Conservation (phyloP, 805 yeast species). For the Hanseniaspora guilliermondii region DNA sequence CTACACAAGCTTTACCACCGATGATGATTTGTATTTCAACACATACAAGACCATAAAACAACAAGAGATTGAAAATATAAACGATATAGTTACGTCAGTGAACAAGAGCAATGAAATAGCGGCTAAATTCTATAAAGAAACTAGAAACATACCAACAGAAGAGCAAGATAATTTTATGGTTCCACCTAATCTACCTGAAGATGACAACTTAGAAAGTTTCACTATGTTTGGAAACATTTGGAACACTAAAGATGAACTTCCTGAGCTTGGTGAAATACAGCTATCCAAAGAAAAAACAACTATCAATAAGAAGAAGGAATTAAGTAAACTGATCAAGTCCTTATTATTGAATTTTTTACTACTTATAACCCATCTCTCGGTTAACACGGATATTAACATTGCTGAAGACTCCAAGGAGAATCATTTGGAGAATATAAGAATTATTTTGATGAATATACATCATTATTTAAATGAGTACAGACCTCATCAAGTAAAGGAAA, state of each 20-base stretch:
- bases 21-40: constrained; percentile 14
- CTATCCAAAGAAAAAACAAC: constrained; percentile 50
- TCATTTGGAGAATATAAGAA: constrained; percentile 67
- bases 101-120: constrained; percentile 14
- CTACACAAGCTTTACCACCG: constrained; percentile 55
- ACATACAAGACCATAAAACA: constrained; percentile 18
- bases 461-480: constrained; percentile 84
- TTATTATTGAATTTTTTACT: constrained; percentile 70
- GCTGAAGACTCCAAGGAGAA: constrained; percentile 31
- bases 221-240: constrained; percentile 84
- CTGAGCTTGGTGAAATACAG: constrained; percentile 64
- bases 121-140: constrained; percentile 16
- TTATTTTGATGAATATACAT: constrained; percentile 76
- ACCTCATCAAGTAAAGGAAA: constrained; percentile 90
- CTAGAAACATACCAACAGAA: constrained; percentile 16
- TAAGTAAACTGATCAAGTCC: constrained; percentile 69
- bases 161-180: constrained; percentile 21
- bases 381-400: constrained; percentile 40
- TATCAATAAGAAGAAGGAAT: constrained; percentile 47
- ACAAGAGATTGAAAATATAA: constrained; percentile 17
- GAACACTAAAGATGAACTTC: constrained; percentile 64
- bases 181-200: constrained; percentile 21
- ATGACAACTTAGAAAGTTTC: constrained; percentile 43
- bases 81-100: constrained; percentile 5
- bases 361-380: constrained; percentile 61